A percentile compares a stretch with the other conserved stretches of the same genome.
phyloP scores from a whole-genome alignment of 2,329 filamentous ascomycete species.

The Exophiala sideris region DNA sequence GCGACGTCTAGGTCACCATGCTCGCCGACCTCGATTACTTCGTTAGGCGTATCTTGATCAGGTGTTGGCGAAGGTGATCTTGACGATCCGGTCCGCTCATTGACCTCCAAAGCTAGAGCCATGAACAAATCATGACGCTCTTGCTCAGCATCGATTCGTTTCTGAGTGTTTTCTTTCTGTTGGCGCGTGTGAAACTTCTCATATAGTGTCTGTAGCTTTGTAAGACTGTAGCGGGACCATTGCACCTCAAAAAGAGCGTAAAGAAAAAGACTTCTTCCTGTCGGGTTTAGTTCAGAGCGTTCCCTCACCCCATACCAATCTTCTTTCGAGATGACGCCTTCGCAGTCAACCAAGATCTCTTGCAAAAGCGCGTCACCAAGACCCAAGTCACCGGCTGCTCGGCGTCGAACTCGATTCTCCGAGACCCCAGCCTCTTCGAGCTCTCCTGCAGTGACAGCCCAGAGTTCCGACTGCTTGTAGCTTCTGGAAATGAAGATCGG shows the following conservation, averaged over 20 bases:
- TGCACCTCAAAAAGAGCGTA: slow-evolving; percentile 23
- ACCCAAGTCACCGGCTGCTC: slow-evolving; percentile 11
- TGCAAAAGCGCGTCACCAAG: slow-evolving; percentile 10
- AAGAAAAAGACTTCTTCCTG: slow-evolving; percentile 22
- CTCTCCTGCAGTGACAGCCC: slow-evolving; percentile 24
- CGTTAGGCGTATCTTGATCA: too few relatives aligned
- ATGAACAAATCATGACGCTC: slow-evolving; percentile 20
- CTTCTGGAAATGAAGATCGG: slow-evolving; percentile 10
- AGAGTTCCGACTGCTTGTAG: slow-evolving; percentile 7
- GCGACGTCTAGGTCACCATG: neutral
- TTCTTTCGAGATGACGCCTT: neutral
- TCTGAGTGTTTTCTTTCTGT: slow-evolving; percentile 22
- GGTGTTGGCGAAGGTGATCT: neutral
- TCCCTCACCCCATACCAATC: slow-evolving; percentile 17
- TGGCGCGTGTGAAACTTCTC: slow-evolving; percentile 5
- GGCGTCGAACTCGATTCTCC: slow-evolving; percentile 12
- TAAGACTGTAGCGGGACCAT: slow-evolving; percentile 10
- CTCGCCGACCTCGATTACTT: neutral
- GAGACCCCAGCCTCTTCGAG: slow-evolving; percentile 21
- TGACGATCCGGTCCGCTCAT: slow-evolving; percentile 1
- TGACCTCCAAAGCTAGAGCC: slow-evolving; percentile 23
- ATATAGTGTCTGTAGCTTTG: slow-evolving; percentile 10
- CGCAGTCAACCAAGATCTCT: slow-evolving; percentile 8
- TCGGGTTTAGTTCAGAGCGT: slow-evolving; percentile 12
- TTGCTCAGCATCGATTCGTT: slow-evolving; percentile 20